Evolutionary conservation across 495 filamentous ascomycete genomes (phyloP), one percentile per base, ranked within the genome.

Genomic region (Neurospora sp.): DNA sequence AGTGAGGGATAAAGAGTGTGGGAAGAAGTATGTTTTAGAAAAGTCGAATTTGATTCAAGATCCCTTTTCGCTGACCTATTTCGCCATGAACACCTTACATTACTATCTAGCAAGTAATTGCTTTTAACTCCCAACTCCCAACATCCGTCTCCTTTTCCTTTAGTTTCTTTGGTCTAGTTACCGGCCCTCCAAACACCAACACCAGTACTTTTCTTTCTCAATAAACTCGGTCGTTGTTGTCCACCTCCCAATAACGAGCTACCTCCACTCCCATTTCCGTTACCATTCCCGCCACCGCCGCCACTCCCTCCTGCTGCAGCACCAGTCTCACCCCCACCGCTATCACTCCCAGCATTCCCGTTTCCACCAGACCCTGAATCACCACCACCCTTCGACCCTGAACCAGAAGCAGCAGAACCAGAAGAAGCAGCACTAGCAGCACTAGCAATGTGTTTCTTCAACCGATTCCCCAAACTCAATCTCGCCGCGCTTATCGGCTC

Each of bases 391-490:
- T 53, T 53, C 5, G 48, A 5, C 5, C 22, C 22, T 12, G 53
- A 12, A 5, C 46, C 22, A 16, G 46, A 53, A 10, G 8, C 10
- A 10, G 46, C 22, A 31, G 22, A 27, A 27, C 22, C 48, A 59
- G 48, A 59, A 59, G 48, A 31, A 59, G 48, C 11, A 11, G 48
- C 48, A 18, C 41, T 44, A 18, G 41, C 41, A 44, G 41, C 16
- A n/a, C 41, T 18, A 61, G 53, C 53, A 61, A 61, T 61, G 16
- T 61, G 53, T 16, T 80, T 83, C 75, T 81, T 81, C 48, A 86
- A 74, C 79, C 82, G 78, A 69, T 83, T 84, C 8, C 82, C 83
- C 68, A 86, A 72, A 72, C 83, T 86, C 65, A 86, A 75, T 74
- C 79, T 75, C 39, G 84, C 84, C 70, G 81, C 82, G 18, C 81